Conservation (phyloP, 495 filamentous ascomycete genomes). For the Penicillium tannophilum region DNA sequence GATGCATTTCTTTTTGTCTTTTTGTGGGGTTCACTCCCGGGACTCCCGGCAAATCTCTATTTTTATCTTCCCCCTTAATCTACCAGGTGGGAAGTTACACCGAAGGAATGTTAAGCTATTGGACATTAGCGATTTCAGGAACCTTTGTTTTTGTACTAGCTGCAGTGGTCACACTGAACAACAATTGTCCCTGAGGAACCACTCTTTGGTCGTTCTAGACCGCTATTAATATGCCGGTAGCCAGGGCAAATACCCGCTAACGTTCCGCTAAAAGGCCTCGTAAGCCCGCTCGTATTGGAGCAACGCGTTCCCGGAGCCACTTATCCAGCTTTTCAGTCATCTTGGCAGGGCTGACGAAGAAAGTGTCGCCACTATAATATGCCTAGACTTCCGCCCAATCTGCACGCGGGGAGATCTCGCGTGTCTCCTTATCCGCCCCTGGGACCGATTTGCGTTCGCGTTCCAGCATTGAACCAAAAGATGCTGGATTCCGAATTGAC, state of each 20-base stretch:
- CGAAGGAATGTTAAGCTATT: not conserved
- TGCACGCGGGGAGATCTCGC: not conserved
- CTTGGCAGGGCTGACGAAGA: not conserved
- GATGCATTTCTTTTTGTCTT: constrained; percentile 38
- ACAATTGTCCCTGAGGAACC: not conserved
- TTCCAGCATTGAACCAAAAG: constrained; percentile 5
- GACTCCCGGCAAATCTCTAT: not conserved
- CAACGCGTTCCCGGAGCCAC: constrained; percentile 14
- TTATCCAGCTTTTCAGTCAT: not conserved
- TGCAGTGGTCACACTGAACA: not conserved
- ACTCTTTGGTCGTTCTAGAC: not conserved
- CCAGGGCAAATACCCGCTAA: not conserved
- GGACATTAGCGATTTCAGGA: not conserved
- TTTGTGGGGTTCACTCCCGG: not conserved
- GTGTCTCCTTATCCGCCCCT: constrained; percentile 1
- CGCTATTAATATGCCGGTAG: not conserved
- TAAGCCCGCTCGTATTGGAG: constrained; percentile 8
- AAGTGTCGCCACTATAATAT: not conserved
- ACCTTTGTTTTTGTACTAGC: not conserved
- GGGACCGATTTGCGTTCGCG: not conserved
- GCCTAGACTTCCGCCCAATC: not conserved
- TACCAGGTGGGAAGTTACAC: not conserved
- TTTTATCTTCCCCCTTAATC: not conserved
- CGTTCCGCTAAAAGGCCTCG: not conserved
- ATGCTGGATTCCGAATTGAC: constrained; percentile 8